Percentiles rank a stretch among this genome's conserved stretches.
Conservation (phyloP, 2,329 filamentous ascomycete species). For the Pyrenophora seminiperda region DNA sequence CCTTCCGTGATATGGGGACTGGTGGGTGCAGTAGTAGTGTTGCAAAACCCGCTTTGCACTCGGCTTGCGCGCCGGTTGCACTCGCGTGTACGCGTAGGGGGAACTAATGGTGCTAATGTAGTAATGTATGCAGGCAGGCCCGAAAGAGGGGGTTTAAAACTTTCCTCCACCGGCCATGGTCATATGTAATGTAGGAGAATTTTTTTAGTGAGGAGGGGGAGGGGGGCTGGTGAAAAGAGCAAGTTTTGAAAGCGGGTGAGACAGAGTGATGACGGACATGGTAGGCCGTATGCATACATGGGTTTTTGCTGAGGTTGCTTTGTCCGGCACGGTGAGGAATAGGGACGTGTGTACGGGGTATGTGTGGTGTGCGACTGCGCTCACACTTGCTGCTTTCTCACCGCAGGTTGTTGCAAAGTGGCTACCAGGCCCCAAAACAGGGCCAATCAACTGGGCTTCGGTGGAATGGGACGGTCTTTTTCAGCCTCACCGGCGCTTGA, state of each 20-base stretch:
- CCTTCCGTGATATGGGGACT: too few species aligned
- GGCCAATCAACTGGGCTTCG: conserved; percentile 25
- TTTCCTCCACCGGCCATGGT: too few species aligned
- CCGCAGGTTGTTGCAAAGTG: conserved; percentile 31
- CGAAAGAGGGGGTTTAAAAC: conserved; percentile 25
- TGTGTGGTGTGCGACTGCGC: conserved; percentile 21
- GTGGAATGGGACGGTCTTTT: conserved; percentile 24
- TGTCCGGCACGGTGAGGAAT: not conserved
- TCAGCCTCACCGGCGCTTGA: conserved; percentile 21
- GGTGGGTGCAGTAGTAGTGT: conserved; percentile 28
- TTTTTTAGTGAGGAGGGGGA: conserved; percentile 2
- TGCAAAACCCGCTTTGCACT: too few species aligned
- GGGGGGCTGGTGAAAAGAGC: too few species aligned
- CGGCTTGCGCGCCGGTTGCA: not conserved
- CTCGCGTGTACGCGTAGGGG: conserved; percentile 20
- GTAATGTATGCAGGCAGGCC: conserved; percentile 40
- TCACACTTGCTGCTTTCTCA: conserved; percentile 27
- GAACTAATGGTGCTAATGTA: not conserved
- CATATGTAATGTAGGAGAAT: conserved; percentile 9
- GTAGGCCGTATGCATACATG: too few species aligned
- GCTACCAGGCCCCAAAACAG: conserved; percentile 22
- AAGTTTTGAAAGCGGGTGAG: too few species aligned
- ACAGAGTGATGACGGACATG: too few species aligned
- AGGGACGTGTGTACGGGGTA: conserved; percentile 1
- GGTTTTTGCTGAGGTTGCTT: too few species aligned